phyloP scores from a whole-genome alignment of 2,329 filamentous ascomycete species.

The Neonectria ditissima region DNA sequence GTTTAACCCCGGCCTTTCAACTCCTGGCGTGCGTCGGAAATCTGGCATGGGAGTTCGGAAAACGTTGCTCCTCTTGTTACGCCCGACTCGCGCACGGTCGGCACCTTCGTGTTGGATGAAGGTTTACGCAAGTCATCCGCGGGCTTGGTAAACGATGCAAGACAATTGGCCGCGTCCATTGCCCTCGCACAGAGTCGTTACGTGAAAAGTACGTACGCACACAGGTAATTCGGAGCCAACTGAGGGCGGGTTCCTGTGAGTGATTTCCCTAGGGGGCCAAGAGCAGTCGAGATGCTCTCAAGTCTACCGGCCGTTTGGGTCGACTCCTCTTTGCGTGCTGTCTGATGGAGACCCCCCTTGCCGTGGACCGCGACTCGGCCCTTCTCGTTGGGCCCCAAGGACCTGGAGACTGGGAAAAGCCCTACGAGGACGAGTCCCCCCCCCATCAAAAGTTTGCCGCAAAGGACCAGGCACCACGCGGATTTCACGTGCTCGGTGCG shows the following conservation, averaged over 20 bases:
- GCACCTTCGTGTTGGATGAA: not conserved
- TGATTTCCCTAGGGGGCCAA: not conserved
- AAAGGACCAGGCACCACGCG: constrained; percentile 16
- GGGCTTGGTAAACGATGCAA: constrained; percentile 5
- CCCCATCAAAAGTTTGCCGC: not conserved
- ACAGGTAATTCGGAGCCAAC: not conserved
- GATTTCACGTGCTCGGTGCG: constrained; percentile 23
- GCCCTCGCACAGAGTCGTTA: not conserved
- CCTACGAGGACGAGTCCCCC: not conserved
- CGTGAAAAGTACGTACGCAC: constrained; percentile 6
- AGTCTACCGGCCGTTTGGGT: constrained; percentile 1
- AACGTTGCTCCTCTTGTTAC: not conserved
- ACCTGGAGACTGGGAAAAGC: not conserved
- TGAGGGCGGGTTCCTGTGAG: not conserved
- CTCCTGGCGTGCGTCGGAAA: not conserved
- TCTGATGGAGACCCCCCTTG: not conserved
- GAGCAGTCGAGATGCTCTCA: constrained; percentile 6
- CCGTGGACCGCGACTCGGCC: constrained; percentile 9
- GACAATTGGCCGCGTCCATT: constrained; percentile 1
- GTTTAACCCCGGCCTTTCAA: constrained; percentile 19
- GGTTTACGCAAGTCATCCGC: constrained; percentile 10
- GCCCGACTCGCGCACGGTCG: not conserved
- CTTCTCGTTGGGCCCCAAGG: constrained; percentile 2
- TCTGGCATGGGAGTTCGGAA: not conserved
- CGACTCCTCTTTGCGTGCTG: not conserved